Conservation (phyloP, 108 stramenopile genomes). For the Bacterosira constricta region DNA sequence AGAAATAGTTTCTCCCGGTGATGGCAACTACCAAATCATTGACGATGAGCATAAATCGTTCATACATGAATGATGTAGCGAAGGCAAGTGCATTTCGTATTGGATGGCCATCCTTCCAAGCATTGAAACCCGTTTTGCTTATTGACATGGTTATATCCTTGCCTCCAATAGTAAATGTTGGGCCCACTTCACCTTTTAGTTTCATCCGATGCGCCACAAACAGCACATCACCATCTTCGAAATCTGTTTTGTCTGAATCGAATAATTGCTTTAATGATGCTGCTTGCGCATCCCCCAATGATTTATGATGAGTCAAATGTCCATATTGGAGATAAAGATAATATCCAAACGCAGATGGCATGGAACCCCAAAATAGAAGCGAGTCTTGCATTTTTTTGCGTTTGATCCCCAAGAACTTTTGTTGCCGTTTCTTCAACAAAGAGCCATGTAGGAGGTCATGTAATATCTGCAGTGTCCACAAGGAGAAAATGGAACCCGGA, state of each 20-base stretch:
- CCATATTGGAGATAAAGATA: slow-evolving; percentile 77
- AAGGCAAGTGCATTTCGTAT: slow-evolving; percentile 59
- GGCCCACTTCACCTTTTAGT: slow-evolving; percentile 66
- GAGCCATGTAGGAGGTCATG: slow-evolving; percentile 74
- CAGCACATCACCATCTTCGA: slow-evolving; percentile 85
- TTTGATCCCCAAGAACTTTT: not conserved
- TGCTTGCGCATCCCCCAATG: slow-evolving; percentile 56
- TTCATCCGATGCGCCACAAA: slow-evolving; percentile 88
- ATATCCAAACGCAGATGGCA: slow-evolving; percentile 80
- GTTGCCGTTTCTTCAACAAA: slow-evolving; percentile 46
- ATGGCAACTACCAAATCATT: slow-evolving; percentile 76
- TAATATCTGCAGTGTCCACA: slow-evolving; percentile 80
- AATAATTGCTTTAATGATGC: slow-evolving; percentile 64
- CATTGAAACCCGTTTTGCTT: slow-evolving; percentile 62
- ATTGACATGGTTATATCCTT: slow-evolving; percentile 59
- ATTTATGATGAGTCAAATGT: slow-evolving; percentile 75
- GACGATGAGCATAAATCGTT: slow-evolving; percentile 65
- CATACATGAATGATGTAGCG: slow-evolving; percentile 63
- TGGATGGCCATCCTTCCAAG: slow-evolving; percentile 53
- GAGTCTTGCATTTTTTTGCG: slow-evolving; percentile 51
- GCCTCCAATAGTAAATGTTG: slow-evolving; percentile 40
- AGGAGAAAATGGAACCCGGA: slow-evolving; percentile 68
- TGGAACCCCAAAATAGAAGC: slow-evolving; percentile 68
- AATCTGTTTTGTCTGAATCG: slow-evolving; percentile 57
- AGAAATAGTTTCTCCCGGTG: slow-evolving; percentile 71